Evolutionary conservation across 306 rosid genomes (phyloP).

Genomic region (Biancaea sappan): DNA sequence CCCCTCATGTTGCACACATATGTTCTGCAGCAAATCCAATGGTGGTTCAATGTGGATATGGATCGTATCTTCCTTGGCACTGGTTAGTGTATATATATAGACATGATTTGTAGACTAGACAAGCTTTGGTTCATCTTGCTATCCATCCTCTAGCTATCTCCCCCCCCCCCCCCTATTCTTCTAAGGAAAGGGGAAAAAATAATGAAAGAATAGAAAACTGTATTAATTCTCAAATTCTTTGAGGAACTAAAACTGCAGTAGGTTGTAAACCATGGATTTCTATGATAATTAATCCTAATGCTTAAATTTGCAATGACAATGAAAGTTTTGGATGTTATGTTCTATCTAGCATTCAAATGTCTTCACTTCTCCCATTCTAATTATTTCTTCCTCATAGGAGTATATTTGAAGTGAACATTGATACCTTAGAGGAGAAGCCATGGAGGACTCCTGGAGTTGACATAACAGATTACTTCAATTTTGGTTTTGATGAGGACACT

Average conservation of each 20-base stretch:
- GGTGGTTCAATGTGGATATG: constrained; percentile 43
- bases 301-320: constrained; percentile 1
- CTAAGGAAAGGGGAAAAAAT: too few relatives aligned
- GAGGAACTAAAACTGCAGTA: not conserved
- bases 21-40: constrained; percentile 28
- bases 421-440: constrained; percentile 58
- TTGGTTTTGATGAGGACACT: constrained; percentile 64
- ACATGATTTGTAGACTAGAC: not conserved
- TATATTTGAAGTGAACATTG: constrained; percentile 59
- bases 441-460: constrained; percentile 65
- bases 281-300: not conserved
- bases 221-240: not conserved
- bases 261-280: constrained; percentile 10
- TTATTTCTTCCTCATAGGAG: constrained; percentile 45
- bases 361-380: constrained; percentile 21
- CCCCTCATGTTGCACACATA: constrained; percentile 25
- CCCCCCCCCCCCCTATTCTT: not conserved
- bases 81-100: constrained; percentile 50
- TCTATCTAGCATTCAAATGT: not conserved
- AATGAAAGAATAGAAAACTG: not conserved
- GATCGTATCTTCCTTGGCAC: constrained; percentile 65
- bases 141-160: not conserved
- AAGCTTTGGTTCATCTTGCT: not conserved
- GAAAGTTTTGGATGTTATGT: not conserved
- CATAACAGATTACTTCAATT: constrained; percentile 68